phyloP scores from a whole-genome alignment of 495 filamentous ascomycete genomes.

The Xylaria scruposa region DNA sequence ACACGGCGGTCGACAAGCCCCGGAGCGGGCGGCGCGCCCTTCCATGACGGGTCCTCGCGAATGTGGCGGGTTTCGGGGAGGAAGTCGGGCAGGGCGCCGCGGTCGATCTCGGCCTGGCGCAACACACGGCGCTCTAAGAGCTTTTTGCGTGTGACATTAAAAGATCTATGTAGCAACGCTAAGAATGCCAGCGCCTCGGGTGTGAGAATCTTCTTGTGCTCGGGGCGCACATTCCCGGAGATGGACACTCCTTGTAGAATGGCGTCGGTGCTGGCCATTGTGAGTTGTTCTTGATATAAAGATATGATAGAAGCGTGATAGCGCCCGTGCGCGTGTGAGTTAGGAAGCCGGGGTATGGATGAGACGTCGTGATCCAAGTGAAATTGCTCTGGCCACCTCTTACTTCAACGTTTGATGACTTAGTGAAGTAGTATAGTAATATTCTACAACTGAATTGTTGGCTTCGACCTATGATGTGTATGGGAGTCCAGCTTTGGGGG shows the following conservation, averaged over 20 bases:
- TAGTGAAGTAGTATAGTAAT: not conserved
- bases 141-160: slow-evolving; percentile 88
- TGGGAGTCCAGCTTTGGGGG: not conserved
- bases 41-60: slow-evolving; percentile 93
- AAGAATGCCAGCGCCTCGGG: slow-evolving; percentile 92
- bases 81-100: slow-evolving; percentile 90
- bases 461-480: not conserved
- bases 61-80: slow-evolving; percentile 95
- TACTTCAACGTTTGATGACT: not conserved
- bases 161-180: slow-evolving; percentile 90
- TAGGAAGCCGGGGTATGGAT: not conserved
- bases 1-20: slow-evolving; percentile 93
- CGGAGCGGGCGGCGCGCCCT: slow-evolving; percentile 89
- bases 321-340: slow-evolving; percentile 11
- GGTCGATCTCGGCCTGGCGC: slow-evolving; percentile 95
- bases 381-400: not conserved
- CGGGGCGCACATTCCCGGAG: slow-evolving; percentile 76
- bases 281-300: slow-evolving; percentile 34
- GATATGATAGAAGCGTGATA: slow-evolving; percentile 1
- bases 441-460: not conserved
- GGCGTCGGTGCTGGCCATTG: slow-evolving; percentile 73
- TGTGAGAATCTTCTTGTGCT: slow-evolving; percentile 88
- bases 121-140: slow-evolving; percentile 84
- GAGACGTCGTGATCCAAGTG: not conserved
- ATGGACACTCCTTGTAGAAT: slow-evolving; percentile 90